A percentile compares a stretch with the other conserved stretches of the same genome.
Conservation (phyloP, 441 rosid species). For the Corymbia calophylla region DNA sequence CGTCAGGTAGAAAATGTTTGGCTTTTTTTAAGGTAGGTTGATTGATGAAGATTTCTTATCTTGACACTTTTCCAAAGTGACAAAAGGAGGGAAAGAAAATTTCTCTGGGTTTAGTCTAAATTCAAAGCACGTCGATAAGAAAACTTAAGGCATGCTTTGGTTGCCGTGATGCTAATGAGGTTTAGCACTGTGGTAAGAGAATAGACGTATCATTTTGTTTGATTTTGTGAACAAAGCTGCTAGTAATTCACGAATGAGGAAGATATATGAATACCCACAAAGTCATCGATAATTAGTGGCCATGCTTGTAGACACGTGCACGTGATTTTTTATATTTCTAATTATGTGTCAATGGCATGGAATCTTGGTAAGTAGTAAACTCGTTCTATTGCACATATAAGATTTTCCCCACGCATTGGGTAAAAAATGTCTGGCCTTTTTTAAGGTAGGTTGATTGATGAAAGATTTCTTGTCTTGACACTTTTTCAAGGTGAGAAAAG, state of each 20-base stretch:
- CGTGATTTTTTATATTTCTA: background rate
- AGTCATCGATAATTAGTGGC: background rate
- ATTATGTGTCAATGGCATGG: background rate
- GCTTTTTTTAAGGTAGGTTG: background rate
- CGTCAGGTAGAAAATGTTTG: background rate
- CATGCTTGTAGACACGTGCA: background rate
- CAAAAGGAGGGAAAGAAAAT: background rate
- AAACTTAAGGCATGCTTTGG: background rate
- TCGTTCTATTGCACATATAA: background rate
- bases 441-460: background rate
- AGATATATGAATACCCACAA: no score
- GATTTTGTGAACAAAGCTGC: background rate
- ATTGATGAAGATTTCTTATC: background rate
- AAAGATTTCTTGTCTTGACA: background rate
- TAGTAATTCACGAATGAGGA: no score
- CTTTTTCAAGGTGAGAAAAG: background rate
- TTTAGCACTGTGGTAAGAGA: background rate
- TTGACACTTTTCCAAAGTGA: background rate
- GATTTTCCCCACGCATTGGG: background rate
- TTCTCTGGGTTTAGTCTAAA: background rate
- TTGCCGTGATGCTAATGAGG: background rate
- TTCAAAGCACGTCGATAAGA: background rate
- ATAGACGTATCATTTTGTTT: background rate
- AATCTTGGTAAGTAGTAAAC: background rate
- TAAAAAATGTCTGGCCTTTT: background rate